Base-by-base conservation (phyloP, 78 protist genomes). In the Diacronema lutheri region DNA sequence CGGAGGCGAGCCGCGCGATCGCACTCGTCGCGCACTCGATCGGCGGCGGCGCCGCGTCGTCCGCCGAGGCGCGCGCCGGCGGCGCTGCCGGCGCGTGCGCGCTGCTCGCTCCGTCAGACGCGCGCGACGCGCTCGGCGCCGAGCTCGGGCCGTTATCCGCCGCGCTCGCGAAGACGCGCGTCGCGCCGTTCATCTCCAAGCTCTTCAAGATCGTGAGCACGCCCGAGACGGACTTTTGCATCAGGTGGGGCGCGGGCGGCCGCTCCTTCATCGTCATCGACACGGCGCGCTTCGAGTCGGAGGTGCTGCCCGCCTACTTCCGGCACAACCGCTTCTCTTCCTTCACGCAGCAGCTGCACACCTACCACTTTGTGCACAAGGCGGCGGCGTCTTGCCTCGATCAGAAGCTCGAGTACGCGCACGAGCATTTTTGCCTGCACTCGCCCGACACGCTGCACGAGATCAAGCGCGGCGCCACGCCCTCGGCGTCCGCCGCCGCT, bases 331-430 rank as follows among this genome's bases (percentile, higher is more conserved):
- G 37, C 40, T 44, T 68, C 25, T 44, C 40, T 9, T 68, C 76
- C 50, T 68, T 68, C 50, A 38, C 76, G 76, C 76, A 68, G 50
- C 76, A 68, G 76, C 46, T 68, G 55, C 41, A 68, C 76, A 68
- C 76, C 10, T 68, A 68, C 46, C 31, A 44, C 29, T 68, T 68
- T 55, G 4, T 29, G 50, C 50, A 44, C 50, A 44, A 44, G 50
- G 50, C 7, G 50, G 16, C 16, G 16, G 50, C 61, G 61, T 14
- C 16, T 13, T 56, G 23, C 23, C 61, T 20, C 6, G 61, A 56
- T 21, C 25, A 2, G 23, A 14, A 1, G 23, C 26, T 56, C 61
- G 50, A 44, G 50, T 56, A 20, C 61, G 5, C 61, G 61, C 61
- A 56, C 23, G 61, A 56, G 61, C 61, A 56, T 21, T 56, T 56